Base-by-base conservation (phyloP, 306 rosid species). In the Hippophae tibetana region DNA sequence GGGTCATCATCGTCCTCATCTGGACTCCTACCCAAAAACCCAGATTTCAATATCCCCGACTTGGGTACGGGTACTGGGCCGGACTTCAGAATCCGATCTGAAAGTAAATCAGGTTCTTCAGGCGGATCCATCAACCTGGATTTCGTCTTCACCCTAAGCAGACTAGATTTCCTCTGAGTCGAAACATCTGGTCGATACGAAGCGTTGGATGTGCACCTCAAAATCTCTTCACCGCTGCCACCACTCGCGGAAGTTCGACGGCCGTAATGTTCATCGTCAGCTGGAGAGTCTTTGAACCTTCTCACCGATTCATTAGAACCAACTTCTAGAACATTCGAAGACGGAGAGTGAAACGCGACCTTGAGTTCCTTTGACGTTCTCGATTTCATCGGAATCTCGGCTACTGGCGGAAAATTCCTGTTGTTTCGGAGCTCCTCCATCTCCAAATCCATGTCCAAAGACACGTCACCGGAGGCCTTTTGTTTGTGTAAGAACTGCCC, bases 361-460 rank as follows among this genome's bases (percentile, higher is more conserved):
- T 82, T 84, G 23, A 78, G 52, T 77, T 89, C 97, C 69, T 18
- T 66, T 2, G 93, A 80, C 6, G 4, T 7, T 1, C 75, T 76
- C 3, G 54, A 61, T 58, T 58, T 54, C 64, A 51, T 11, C 10
- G 89, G 79, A 46, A 85, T 83, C 78, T 87, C 98, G 0, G 70
- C 81, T 13, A 85, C 68, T 9, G 89, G 67, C 26, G 87, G 45
- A 13, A 82, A 27, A 40, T 69, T 63, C 42, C 70, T 67, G 5
- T 75, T 85, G 0, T 11, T n/a, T 18, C 56, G 76, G 0, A 88
- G 84, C 78, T 92, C 99, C 5, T 80, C 89, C 99, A 92, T 92
- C 43, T 86, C 99, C 72, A 92, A 76, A 70, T 92, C 98, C 99
- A 92, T 88, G 52, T 92, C 99, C 27, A 92, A 47, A 7, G 86